A percentile compares a stretch with the other conserved stretches of the same genome.
These are phyloP conservation scores for Daedaleopsis sinensis DNA, from an alignment of 768 basidiomycete genomes.

Conservation along the genomic window DNA sequence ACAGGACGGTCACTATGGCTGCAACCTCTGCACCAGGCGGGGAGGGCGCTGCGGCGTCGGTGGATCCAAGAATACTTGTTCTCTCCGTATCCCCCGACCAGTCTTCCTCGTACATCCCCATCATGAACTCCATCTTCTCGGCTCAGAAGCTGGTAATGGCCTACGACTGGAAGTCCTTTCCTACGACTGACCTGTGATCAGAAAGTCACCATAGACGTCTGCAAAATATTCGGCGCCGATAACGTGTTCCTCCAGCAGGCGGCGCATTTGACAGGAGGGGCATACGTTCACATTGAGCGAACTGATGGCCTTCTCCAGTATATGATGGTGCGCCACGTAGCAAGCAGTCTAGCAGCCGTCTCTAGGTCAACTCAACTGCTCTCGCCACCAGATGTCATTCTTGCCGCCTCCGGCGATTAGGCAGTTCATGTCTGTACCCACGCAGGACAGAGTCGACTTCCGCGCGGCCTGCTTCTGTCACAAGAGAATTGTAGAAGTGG, in stretches of 20 bases:
- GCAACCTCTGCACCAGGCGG: slow-evolving; percentile 31
- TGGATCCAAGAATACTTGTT: slow-evolving; percentile 67
- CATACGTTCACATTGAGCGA: slow-evolving; percentile 84
- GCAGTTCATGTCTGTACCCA: slow-evolving; percentile 78
- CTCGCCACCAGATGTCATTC: slow-evolving; percentile 78
- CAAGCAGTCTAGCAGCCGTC: not conserved
- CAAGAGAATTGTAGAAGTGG: slow-evolving; percentile 94
- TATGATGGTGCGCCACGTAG: slow-evolving; percentile 59
- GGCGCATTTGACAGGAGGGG: slow-evolving; percentile 91
- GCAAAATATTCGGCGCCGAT: slow-evolving; percentile 87
- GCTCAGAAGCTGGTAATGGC: slow-evolving; percentile 89
- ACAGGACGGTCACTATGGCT: slow-evolving; percentile 47
- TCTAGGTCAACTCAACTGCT: slow-evolving; percentile 31
- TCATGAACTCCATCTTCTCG: slow-evolving; percentile 99
- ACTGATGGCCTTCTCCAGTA: slow-evolving; percentile 91
- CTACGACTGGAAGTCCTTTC: slow-evolving; percentile 9
- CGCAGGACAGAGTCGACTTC: slow-evolving; percentile 95
- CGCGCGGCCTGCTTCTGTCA: slow-evolving; percentile 99
- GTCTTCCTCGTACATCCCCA: slow-evolving; percentile 90
- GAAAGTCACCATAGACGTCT: slow-evolving; percentile 97
- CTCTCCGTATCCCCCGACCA: slow-evolving; percentile 92
- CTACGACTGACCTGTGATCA: slow-evolving; percentile 34
- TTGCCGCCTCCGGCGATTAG: slow-evolving; percentile 72
- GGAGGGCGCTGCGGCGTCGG: slow-evolving; percentile 36
- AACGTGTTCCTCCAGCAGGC: slow-evolving; percentile 98